Evolutionary conservation across 2,329 filamentous ascomycete species (phyloP), one percentile per base, ranked within the genome.

Genomic region (Aspergillus texensis): DNA sequence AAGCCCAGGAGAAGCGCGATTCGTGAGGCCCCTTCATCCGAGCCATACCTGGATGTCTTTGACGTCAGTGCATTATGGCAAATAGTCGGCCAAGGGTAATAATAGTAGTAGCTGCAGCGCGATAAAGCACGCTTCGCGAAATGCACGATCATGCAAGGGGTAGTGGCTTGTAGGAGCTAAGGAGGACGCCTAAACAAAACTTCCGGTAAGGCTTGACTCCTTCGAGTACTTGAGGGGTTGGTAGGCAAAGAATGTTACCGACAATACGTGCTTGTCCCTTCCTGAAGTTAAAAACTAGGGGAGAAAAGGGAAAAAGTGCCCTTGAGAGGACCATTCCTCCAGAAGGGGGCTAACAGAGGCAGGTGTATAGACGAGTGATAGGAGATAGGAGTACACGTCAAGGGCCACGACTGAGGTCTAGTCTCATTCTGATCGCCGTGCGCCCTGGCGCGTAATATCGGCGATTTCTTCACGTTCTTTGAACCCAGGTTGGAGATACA

Each of bases 361-460:
- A 52, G 48, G 41, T 45, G 46, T 57, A 58, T 62, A 68, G 67
- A 66, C 71, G 65, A 71, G 64, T 66, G 63, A 67, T 65, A 63
- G 58, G 69, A 62, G 64, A 67, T 65, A 63, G 58, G 69, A 62
- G 64, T 62, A 64, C 68, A 65, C 41, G 50, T 73, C 68, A 74
- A 64, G 59, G 65, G 66, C 65, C 71, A 71, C 67, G 66, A 69
- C 73, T 67, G 58, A 78, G 70, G 61, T 75, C 65, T 41, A 80
- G 71, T 58, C 75, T 66, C 80, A 83, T 82, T 66, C 75, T 78
- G 57, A 83, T 75, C 14, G 80, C 82, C 57, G 79, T 80, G 62
- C 83, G 78, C 58, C 82, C 82, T 65, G 77, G 76, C 32, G 80
- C 80, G 70, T 85, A 86, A 72, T 85, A 71, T 84, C 77, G 54